phyloP scores from a whole-genome alignment of 768 basidiomycete genomes.

The Suillus subaureus region DNA sequence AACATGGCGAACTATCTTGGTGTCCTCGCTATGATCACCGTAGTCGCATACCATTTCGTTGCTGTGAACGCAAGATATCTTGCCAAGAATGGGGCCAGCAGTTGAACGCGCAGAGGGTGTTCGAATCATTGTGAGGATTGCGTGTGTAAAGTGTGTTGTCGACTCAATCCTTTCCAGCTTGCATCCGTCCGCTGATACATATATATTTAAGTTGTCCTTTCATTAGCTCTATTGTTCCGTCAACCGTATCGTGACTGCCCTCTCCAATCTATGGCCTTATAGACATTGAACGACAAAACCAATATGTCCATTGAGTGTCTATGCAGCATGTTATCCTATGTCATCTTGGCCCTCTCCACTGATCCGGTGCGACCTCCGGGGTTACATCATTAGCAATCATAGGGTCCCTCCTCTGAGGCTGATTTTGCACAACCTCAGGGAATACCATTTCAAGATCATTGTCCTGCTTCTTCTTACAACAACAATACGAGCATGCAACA shows the following conservation, averaged over 20 bases:
- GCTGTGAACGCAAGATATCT: conserved; percentile 74
- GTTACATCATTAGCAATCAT: conserved; percentile 14
- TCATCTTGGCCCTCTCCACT: not conserved
- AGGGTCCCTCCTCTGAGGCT: conserved; percentile 13
- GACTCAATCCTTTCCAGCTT: not conserved
- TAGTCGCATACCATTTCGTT: conserved; percentile 89
- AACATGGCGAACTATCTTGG: conserved; percentile 83
- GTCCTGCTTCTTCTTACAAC: conserved; percentile 16
- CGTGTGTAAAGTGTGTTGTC: not conserved
- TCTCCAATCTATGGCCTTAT: not conserved
- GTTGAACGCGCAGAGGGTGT: not conserved
- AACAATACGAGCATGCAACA: conserved; percentile 15
- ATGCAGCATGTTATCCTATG: not conserved
- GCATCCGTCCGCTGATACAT: not conserved
- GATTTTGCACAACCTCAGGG: conserved; percentile 18
- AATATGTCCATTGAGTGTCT: not conserved
- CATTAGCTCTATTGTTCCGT: not conserved
- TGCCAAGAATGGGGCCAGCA: conserved; percentile 28
- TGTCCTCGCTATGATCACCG: conserved; percentile 81
- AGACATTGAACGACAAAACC: not conserved
- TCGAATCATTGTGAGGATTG: not conserved
- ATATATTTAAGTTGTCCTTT: not conserved
- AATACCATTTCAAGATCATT: conserved; percentile 1
- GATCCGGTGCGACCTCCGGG: not conserved
- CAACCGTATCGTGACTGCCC: not conserved